Evolutionary conservation across 176 grass and related monocot species (phyloP).

Genomic region (Tillandsia leiboldiana): DNA sequence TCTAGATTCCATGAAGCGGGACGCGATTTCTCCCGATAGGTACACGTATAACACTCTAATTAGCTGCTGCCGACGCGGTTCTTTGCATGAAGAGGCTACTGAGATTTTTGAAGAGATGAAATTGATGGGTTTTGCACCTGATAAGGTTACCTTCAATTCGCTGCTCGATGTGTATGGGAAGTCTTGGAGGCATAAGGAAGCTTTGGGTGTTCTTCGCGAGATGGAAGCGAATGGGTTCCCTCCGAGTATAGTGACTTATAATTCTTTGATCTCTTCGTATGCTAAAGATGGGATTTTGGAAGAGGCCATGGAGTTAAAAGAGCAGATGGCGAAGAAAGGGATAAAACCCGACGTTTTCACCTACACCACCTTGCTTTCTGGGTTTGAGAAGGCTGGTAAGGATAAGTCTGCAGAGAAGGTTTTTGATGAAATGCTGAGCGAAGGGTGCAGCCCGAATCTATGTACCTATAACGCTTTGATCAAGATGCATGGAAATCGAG

Average conservation of each 20-base stretch:
- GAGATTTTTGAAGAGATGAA: slow-evolving; percentile 69
- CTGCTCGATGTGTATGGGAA: slow-evolving; percentile 86
- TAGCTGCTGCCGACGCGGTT: slow-evolving; percentile 61
- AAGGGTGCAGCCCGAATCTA: slow-evolving; percentile 61
- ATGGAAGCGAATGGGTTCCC: slow-evolving; percentile 60
- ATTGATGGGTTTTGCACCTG: slow-evolving; percentile 42
- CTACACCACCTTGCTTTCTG: slow-evolving; percentile 83
- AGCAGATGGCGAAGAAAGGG: slow-evolving; percentile 62
- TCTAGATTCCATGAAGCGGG: slow-evolving; percentile 56
- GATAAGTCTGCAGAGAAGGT: slow-evolving; percentile 45
- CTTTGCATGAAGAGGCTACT: slow-evolving; percentile 41
- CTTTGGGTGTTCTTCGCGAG: slow-evolving; percentile 41
- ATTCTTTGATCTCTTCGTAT: slow-evolving; percentile 64
- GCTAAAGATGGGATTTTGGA: slow-evolving; percentile 72
- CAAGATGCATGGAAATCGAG: slow-evolving; percentile 63
- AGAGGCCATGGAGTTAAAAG: slow-evolving; percentile 51
- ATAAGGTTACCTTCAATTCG: slow-evolving; percentile 77
- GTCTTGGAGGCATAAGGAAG: slow-evolving; percentile 47
- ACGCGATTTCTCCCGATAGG: slow-evolving; percentile 42
- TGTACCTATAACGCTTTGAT: slow-evolving; percentile 91
- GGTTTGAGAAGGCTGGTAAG: slow-evolving; percentile 64
- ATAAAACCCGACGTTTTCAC: slow-evolving; percentile 76
- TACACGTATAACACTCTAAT: slow-evolving; percentile 93
- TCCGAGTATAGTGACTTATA: slow-evolving; percentile 65
- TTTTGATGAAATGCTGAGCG: slow-evolving; percentile 59